Evolutionary conservation across 2,329 filamentous ascomycete species (phyloP).

Genomic region (Coniochaeta hoffmannii): DNA sequence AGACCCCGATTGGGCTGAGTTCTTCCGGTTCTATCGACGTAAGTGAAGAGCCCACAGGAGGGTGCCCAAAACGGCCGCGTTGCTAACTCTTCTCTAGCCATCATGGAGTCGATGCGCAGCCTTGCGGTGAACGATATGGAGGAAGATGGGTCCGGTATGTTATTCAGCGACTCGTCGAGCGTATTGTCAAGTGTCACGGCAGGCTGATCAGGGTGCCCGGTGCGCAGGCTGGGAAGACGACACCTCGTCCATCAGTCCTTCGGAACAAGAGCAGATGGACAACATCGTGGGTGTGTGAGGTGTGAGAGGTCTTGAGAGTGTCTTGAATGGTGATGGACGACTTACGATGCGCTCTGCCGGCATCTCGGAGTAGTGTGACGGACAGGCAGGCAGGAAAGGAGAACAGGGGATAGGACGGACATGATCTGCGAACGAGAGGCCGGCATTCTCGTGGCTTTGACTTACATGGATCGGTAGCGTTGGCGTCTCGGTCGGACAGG

Average conservation of each 20-base stretch:
- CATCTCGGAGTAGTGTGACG: neutral
- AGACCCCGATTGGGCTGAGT: conserved; percentile 23
- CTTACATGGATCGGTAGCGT: neutral
- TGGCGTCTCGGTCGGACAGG: neutral
- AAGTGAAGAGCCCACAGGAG: conserved; percentile 14
- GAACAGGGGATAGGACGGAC: neutral
- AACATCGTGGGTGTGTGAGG: neutral
- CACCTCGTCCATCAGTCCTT: neutral
- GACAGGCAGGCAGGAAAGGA: neutral
- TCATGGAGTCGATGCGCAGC: conserved; percentile 40
- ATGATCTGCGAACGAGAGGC: neutral
- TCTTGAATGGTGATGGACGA: neutral
- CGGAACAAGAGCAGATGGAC: neutral
- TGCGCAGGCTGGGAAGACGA: conserved; percentile 44
- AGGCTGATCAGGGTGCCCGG: conserved; percentile 24
- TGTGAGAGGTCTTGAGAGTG: neutral
- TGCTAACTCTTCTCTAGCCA: conserved; percentile 21
- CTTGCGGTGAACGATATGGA: conserved; percentile 52
- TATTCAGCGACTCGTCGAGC: conserved; percentile 28
- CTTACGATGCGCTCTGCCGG: neutral
- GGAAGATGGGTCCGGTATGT: conserved; percentile 53
- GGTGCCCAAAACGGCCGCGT: neutral
- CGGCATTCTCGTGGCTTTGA: neutral
- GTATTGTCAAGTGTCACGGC: conserved; percentile 22
- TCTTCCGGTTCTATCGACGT: conserved; percentile 28